Evolutionary conservation across 192 early-diverging fungal species (phyloP).

Genomic region (Coemansia sp.): DNA sequence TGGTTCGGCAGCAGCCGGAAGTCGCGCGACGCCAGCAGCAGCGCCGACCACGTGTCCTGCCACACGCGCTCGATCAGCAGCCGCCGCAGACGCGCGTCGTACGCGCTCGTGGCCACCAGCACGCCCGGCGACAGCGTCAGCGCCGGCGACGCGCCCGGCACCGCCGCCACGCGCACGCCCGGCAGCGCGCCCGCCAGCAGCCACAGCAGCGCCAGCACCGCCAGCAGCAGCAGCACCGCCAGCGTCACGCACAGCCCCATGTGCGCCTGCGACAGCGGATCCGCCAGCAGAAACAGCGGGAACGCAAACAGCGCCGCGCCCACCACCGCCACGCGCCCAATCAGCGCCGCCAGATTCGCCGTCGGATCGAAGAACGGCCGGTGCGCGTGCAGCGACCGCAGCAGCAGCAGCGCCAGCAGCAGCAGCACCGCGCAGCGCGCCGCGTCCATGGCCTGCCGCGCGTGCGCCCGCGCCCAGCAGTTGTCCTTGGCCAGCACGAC

Average conservation of each 20-base stretch:
- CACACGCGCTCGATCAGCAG: conserved; percentile 60
- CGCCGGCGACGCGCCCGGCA: conserved; percentile 50
- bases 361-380: conserved; percentile 59
- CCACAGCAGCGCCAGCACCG: conserved; percentile 40
- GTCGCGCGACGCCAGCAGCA: conserved; percentile 55
- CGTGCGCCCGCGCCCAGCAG: conserved; percentile 51
- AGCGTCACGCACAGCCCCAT: conserved; percentile 50
- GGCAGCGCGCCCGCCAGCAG: conserved; percentile 41
- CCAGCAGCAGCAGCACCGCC: conserved; percentile 43
- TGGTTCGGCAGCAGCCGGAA: conserved; percentile 55
- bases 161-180: conserved; percentile 37
- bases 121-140: conserved; percentile 50
- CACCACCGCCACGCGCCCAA: conserved; percentile 45
- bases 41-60: conserved; percentile 69
- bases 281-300: conserved; percentile 51
- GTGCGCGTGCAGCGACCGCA: conserved; percentile 55
- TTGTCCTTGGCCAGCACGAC: conserved; percentile 59
- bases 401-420: conserved; percentile 46
- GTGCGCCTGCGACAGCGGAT: conserved; percentile 46
- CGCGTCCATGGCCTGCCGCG: conserved; percentile 51
- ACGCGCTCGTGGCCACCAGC: conserved; percentile 25
- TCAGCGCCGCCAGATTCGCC: conserved; percentile 53
- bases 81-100: conserved; percentile 42
- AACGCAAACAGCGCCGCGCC: conserved; percentile 51
- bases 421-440: conserved; percentile 52